Evolutionary conservation across 2,329 filamentous ascomycete species (phyloP), one percentile per base, ranked within the genome.

Genomic region (Colletotrichum sp.): DNA sequence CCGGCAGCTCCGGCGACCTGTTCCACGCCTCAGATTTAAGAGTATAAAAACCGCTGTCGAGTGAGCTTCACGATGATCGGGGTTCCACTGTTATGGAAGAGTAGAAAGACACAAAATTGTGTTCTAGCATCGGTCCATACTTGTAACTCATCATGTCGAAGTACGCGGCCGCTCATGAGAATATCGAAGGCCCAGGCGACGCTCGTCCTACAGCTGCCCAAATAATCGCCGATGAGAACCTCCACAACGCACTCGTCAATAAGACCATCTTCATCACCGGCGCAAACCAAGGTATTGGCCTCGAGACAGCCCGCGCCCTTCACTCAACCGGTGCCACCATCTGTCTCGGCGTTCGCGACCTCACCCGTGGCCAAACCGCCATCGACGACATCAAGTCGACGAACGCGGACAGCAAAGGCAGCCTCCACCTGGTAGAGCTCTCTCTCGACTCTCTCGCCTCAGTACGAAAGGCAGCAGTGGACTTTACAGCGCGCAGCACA

Each of bases 231-330:
- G 76, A 78, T 10, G 61, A 78, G 32, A 66, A 24, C n/a, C 61
- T 78, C 9, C 8, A 62, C 3, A 70, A 67, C 3, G 67, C 60
- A 18, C 79, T 83, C 12, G 43, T 58, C 5, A 84, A 81, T 60
- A 86, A 85, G 77, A 80, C 82, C 15, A 79, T 85, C 43, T 76
- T 87, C 28, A 74, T 86, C 56, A 86, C 85, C 5, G 85, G 85
- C 18, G 80, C 79, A 55, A 83, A 84, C 8, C 83, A 82, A 2
- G 84, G 84, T 2, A 80, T 86, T 34, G 85, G 84, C 9, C 78
- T 85, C 18, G 84, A 85, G 74, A 87, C 84, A 3, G 84, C 81
- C 8, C 80, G 81, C 9, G 85, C 85, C 1, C 77, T 87, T 1
- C 75, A 80, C n/a, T 60, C 75, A 8, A 87, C 86, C 1, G 84